Percentiles rank a stretch among this genome's conserved stretches.
Conservation (phyloP, 768 basidiomycete species). For the Phaeotremella skinneri region DNA sequence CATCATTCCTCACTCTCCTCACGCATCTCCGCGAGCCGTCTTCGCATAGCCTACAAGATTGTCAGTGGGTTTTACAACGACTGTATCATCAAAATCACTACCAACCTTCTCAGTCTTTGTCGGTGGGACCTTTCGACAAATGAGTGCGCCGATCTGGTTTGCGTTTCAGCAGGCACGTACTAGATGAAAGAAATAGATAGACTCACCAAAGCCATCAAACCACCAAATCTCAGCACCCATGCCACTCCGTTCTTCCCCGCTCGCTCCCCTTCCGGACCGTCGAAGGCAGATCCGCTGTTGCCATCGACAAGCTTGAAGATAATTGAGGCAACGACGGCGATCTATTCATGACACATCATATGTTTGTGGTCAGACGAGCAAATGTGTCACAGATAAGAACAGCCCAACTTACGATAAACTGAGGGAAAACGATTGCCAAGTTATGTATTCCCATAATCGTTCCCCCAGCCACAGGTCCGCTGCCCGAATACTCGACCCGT, state of each 20-base stretch:
- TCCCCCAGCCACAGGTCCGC: slow-evolving; percentile 66
- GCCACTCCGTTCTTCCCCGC: slow-evolving; percentile 81
- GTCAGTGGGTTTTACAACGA: background rate
- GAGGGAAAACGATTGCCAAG: slow-evolving; percentile 89
- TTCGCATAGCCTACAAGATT: slow-evolving; percentile 62
- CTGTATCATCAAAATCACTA: background rate
- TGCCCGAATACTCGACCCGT: slow-evolving; percentile 47
- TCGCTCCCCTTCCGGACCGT: slow-evolving; percentile 58
- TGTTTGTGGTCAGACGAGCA: background rate
- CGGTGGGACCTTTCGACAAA: slow-evolving; percentile 77
- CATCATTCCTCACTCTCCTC: slow-evolving; percentile 68
- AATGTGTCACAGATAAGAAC: background rate
- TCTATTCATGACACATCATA: slow-evolving; percentile 54
- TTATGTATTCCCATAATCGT: slow-evolving; percentile 95
- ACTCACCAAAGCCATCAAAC: slow-evolving; percentile 69
- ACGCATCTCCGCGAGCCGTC: slow-evolving; percentile 71
- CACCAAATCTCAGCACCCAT: slow-evolving; percentile 91
- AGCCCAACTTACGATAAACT: slow-evolving; percentile 70
- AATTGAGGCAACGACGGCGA: slow-evolving; percentile 76
- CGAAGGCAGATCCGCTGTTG: slow-evolving; percentile 52
- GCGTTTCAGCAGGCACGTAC: slow-evolving; percentile 5
- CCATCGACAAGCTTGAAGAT: slow-evolving; percentile 79
- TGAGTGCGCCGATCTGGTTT: slow-evolving; percentile 65
- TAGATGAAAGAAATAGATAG: slow-evolving; percentile 1
- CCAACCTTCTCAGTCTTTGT: slow-evolving; percentile 78